Evolutionary conservation across 2,329 filamentous ascomycete species (phyloP).

Genomic region (Exophiala xenobiotica): DNA sequence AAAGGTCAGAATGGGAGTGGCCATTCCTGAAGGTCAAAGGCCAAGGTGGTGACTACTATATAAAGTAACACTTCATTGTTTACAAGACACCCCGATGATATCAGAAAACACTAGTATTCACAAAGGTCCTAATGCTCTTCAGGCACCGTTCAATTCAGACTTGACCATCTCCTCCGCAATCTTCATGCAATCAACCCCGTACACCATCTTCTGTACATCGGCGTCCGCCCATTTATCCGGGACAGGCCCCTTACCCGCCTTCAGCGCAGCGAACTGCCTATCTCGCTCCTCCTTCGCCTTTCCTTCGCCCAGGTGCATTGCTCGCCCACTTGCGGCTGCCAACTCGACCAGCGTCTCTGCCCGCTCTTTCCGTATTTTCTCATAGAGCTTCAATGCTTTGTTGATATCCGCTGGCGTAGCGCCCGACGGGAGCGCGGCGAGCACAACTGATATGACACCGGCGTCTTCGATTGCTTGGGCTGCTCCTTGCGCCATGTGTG

Average conservation of each 20-base stretch:
- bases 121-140: background rate
- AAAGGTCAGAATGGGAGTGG: too few relatives aligned
- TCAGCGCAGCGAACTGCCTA: constrained; percentile 55
- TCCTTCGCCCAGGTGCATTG: constrained; percentile 58
- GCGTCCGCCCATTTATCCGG: constrained; percentile 71
- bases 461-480: constrained; percentile 66
- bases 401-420: constrained; percentile 49
- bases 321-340: constrained; percentile 54
- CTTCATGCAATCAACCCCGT: constrained; percentile 61
- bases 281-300: constrained; percentile 60
- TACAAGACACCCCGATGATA: too few relatives aligned
- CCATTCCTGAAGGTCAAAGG: too few relatives aligned
- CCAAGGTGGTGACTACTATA: too few relatives aligned
- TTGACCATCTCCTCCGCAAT: constrained; percentile 49
- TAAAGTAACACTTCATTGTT: too few relatives aligned
- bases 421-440: constrained; percentile 45
- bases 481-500: constrained; percentile 64
- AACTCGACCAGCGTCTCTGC: constrained; percentile 58
- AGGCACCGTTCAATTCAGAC: constrained; percentile 6
- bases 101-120: too few relatives aligned
- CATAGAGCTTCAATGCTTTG: constrained; percentile 57
- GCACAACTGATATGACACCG: constrained; percentile 54
- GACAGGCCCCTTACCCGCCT: constrained; percentile 49
- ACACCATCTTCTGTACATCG: constrained; percentile 66
- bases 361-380: constrained; percentile 55